Evolutionary conservation across 257 asterid species (phyloP).

Genomic region (Nicotiana paniculata): DNA sequence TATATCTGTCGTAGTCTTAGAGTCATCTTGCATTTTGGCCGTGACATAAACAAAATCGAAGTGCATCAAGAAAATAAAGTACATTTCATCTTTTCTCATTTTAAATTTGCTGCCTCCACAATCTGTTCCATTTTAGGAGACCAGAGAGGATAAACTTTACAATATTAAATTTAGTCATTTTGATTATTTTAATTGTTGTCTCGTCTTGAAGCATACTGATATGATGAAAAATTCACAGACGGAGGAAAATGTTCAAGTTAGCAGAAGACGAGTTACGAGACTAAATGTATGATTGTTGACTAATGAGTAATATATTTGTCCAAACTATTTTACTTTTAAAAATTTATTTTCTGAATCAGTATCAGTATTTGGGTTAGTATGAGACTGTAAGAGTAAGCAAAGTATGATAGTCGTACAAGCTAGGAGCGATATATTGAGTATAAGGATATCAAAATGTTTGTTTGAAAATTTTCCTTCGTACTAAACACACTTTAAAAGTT

Average conservation of each 20-base stretch:
- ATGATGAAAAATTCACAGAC: too few species aligned
- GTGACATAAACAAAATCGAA: constrained; percentile 13
- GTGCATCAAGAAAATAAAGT: neutral
- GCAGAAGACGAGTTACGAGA: too few species aligned
- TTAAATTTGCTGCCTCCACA: neutral
- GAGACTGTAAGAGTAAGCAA: neutral
- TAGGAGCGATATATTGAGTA: neutral
- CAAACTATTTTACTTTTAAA: too few species aligned
- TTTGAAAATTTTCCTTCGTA: too few species aligned
- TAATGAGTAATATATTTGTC: too few species aligned
- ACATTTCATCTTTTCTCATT: neutral
- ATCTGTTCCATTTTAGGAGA: neutral
- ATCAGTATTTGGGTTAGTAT: too few species aligned
- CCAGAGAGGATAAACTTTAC: neutral
- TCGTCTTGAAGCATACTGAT: too few species aligned
- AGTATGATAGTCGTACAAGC: neutral
- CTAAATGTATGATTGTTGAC: too few species aligned
- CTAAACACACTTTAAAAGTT: neutral
- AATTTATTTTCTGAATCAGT: too few species aligned
- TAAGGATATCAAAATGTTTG: too few species aligned
- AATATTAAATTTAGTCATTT: neutral
- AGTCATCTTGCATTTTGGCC: constrained; percentile 1
- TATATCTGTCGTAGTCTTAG: neutral
- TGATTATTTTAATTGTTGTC: too few species aligned
- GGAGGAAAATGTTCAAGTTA: too few species aligned